Percentiles rank a stretch among this genome's conserved stretches.
Evolutionary conservation across 2,329 filamentous ascomycete species (phyloP).

Genomic region (Bisporella sp.): DNA sequence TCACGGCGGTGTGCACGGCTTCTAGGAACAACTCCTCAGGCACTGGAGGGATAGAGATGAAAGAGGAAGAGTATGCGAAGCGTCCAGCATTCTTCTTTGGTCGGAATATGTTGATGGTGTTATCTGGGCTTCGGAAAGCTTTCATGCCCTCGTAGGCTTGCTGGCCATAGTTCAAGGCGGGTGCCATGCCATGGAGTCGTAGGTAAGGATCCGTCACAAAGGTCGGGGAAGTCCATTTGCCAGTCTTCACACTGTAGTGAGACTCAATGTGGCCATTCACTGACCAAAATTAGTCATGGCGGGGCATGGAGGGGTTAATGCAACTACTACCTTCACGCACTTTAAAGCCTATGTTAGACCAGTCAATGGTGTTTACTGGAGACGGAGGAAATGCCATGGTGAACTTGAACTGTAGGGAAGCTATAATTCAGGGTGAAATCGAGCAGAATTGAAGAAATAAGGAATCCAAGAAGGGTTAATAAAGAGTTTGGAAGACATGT

Average conservation of each 20-base stretch:
- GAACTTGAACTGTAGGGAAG: not conserved
- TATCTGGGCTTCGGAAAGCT: slow-evolving; percentile 75
- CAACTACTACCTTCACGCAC: slow-evolving; percentile 69
- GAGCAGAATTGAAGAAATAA: too few species aligned
- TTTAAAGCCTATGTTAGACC: slow-evolving; percentile 87
- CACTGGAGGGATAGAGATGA: slow-evolving; percentile 75
- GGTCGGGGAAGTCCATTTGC: slow-evolving; percentile 68
- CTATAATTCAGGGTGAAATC: too few species aligned
- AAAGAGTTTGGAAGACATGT: too few species aligned
- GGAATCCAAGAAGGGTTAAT: too few species aligned
- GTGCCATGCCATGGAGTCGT: slow-evolving; percentile 89
- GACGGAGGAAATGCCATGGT: slow-evolving; percentile 62
- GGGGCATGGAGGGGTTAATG: not conserved
- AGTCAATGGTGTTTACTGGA: slow-evolving; percentile 77
- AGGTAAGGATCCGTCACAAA: slow-evolving; percentile 82
- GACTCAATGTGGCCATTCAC: slow-evolving; percentile 94
- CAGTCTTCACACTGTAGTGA: slow-evolving; percentile 67
- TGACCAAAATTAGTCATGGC: slow-evolving; percentile 28
- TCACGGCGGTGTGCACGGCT: slow-evolving; percentile 73
- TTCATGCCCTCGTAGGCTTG: slow-evolving; percentile 99
- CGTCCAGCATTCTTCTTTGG: slow-evolving; percentile 77
- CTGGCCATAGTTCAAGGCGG: slow-evolving; percentile 92
- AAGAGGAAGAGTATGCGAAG: slow-evolving; percentile 77
- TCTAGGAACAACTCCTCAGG: slow-evolving; percentile 70
- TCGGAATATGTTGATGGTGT: slow-evolving; percentile 77